phyloP scores from a whole-genome alignment of 805 yeast species.

The Nakazawaea wickerhamii region DNA sequence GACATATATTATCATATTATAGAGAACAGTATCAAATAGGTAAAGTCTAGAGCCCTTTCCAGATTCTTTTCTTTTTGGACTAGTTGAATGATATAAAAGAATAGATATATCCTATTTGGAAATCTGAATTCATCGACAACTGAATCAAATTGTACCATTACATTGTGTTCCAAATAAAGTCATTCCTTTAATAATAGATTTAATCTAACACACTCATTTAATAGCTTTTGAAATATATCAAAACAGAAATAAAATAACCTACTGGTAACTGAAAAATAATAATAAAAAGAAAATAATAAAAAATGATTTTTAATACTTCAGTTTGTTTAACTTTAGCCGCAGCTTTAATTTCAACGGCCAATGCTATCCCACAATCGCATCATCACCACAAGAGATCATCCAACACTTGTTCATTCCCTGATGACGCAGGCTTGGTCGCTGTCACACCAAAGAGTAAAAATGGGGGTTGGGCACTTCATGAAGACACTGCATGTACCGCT shows the following conservation, averaged over 20 bases:
- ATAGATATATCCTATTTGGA: no score
- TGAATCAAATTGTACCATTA: no score
- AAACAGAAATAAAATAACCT: no score
- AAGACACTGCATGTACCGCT: constrained; percentile 64
- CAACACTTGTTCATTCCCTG: constrained; percentile 64
- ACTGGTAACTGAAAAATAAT: no score
- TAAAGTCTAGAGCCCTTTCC: no score
- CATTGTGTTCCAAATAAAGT: background rate
- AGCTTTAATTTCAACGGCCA: background rate
- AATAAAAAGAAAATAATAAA: background rate
- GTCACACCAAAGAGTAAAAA: constrained; percentile 54
- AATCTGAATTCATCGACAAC: no score
- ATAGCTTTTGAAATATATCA: background rate
- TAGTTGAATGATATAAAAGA: no score
- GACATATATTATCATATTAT: no score
- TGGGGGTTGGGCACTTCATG: constrained; percentile 86
- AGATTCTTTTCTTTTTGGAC: no score
- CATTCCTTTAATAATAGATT: constrained; percentile 7
- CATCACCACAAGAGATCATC: constrained; percentile 21
- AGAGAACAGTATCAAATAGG: no score
- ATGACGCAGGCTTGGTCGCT: constrained; percentile 59
- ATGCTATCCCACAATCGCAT: constrained; percentile 4
- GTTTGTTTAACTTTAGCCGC: constrained; percentile 2
- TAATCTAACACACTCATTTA: no score
- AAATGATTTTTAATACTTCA: constrained; percentile 1